These are phyloP conservation scores for Gracilaria domingensis DNA, from an alignment of 23 red algal genomes.

Conservation along the genomic window DNA sequence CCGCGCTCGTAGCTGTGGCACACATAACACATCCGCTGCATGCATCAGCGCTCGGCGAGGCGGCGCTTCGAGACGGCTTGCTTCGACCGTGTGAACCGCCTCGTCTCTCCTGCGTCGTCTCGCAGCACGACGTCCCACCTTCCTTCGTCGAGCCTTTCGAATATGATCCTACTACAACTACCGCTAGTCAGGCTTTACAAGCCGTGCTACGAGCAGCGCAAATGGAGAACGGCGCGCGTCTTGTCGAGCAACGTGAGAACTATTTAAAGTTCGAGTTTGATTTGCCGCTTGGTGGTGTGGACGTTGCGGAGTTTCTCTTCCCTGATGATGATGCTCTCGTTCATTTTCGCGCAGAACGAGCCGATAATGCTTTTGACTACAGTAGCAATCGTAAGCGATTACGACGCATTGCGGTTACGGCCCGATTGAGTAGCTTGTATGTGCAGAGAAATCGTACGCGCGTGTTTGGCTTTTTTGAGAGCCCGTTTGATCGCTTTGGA, in stretches of 20 bases:
- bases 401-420: neutral
- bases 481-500: constrained; percentile 64
- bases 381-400: constrained; percentile 39
- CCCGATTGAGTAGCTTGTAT: constrained; percentile 9
- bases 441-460: constrained; percentile 41
- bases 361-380: constrained; percentile 24
- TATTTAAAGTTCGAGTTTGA: constrained; percentile 49
- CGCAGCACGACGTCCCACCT: constrained; percentile 45
- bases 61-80: constrained; percentile 4
- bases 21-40: neutral
- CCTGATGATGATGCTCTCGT: constrained; percentile 44
- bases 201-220: neutral
- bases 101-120: constrained; percentile 46
- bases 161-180: constrained; percentile 26
- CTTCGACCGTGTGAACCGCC: constrained; percentile 40
- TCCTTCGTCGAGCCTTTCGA: constrained; percentile 68
- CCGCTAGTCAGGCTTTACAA: neutral
- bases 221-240: neutral
- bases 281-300: neutral
- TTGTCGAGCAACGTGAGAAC: neutral
- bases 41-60: neutral
- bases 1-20: neutral
- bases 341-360: constrained; percentile 46
- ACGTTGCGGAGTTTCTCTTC: constrained; percentile 64
- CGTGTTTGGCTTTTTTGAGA: constrained; percentile 44